Conservation (phyloP, 495 filamentous ascomycete genomes). For the Podospora sp. region DNA sequence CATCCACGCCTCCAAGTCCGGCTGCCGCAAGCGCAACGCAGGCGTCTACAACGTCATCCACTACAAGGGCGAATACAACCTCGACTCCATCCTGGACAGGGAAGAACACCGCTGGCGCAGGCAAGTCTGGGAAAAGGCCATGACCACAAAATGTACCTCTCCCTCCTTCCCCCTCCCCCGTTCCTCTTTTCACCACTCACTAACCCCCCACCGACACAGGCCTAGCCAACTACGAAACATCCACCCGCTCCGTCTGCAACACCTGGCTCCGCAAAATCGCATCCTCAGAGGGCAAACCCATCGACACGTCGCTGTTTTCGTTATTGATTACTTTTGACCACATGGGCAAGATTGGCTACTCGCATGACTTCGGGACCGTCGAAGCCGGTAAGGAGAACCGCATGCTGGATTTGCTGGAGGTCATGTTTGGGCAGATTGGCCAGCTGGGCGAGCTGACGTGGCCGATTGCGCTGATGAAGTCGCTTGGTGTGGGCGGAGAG, state of each 20-base stretch:
- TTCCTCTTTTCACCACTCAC: neutral
- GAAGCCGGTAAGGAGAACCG: slow-evolving; percentile 20
- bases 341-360: slow-evolving; percentile 31
- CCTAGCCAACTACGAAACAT: slow-evolving; percentile 71
- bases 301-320: slow-evolving; percentile 29
- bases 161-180: neutral
- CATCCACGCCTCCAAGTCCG: slow-evolving; percentile 21
- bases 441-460: slow-evolving; percentile 25
- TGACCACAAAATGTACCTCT: slow-evolving; percentile 22
- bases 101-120: slow-evolving; percentile 29
- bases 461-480: slow-evolving; percentile 21
- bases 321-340: slow-evolving; percentile 29
- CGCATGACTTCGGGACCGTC: slow-evolving; percentile 18
- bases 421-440: slow-evolving; percentile 24
- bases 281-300: slow-evolving; percentile 1
- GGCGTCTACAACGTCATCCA: slow-evolving; percentile 22
- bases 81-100: slow-evolving; percentile 28
- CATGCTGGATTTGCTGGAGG: slow-evolving; percentile 28
- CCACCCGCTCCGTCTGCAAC: slow-evolving; percentile 74
- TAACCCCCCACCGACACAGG: slow-evolving; percentile 42
- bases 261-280: slow-evolving; percentile 48
- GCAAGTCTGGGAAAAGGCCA: slow-evolving; percentile 28
- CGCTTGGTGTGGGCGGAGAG: slow-evolving; percentile 9
- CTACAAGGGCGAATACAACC: slow-evolving; percentile 27
- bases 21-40: slow-evolving; percentile 21